Conservation (phyloP, 257 asterid genomes). For the Solanum pinnatisectum region DNA sequence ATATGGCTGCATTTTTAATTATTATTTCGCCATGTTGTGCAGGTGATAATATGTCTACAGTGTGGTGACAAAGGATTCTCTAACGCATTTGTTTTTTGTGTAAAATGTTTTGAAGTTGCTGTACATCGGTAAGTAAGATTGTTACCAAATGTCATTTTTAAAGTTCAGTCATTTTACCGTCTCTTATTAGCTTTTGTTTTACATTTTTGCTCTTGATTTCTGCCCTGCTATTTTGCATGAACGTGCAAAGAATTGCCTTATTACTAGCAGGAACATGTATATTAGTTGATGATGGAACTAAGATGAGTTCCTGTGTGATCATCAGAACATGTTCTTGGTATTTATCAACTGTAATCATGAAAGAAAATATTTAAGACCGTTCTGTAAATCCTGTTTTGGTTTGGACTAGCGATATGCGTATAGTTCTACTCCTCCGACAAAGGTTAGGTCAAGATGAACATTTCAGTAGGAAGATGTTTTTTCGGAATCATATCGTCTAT, state of each 20-base stretch:
- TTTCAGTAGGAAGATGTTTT: neutral
- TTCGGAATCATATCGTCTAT: neutral
- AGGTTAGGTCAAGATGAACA: neutral
- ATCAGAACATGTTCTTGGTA: neutral
- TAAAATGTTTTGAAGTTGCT: constrained; percentile 38
- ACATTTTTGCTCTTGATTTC: neutral
- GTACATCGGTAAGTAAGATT: constrained; percentile 55
- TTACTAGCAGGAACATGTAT: neutral
- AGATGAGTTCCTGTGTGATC: neutral
- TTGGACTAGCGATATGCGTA: neutral
- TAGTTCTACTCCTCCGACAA: neutral
- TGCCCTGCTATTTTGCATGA: neutral
- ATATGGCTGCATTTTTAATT: neutral
- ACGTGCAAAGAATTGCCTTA: neutral
- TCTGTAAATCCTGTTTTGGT: neutral
- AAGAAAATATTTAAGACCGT: neutral
- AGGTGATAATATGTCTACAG: constrained; percentile 45
- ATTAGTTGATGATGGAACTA: neutral
- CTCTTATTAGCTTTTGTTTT: neutral
- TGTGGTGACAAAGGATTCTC: constrained; percentile 55
- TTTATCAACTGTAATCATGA: neutral
- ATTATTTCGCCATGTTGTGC: constrained; percentile 4
- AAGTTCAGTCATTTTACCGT: neutral
- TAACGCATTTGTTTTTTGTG: constrained; percentile 49
- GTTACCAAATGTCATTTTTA: neutral